A percentile compares a stretch with the other conserved stretches of the same genome.
Conservation (phyloP, 108 stramenopile species). For the Cyclotella baltica region DNA sequence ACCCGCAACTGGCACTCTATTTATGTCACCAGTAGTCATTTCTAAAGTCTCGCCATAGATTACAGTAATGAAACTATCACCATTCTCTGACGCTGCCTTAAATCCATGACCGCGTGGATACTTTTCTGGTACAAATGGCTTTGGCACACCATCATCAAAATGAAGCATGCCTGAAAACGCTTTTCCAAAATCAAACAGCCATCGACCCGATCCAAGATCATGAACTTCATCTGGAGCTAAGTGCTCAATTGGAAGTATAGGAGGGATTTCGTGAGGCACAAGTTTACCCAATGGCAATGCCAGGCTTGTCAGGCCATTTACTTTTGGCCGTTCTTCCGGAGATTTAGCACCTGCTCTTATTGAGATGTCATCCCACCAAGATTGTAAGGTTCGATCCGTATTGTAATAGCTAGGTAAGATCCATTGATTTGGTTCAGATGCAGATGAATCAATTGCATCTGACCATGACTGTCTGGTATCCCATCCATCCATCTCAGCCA, state of each 20-base stretch:
- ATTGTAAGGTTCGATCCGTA: slow-evolving; percentile 13
- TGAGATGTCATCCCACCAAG: slow-evolving; percentile 17
- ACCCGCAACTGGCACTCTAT: slow-evolving; percentile 39
- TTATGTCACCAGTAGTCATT: slow-evolving; percentile 54
- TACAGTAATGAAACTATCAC: slow-evolving; percentile 38
- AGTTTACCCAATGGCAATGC: slow-evolving; percentile 35
- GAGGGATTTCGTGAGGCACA: slow-evolving; percentile 38
- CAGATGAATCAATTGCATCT: background rate
- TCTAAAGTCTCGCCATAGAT: slow-evolving; percentile 45
- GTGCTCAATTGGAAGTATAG: slow-evolving; percentile 25
- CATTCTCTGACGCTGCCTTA: slow-evolving; percentile 9
- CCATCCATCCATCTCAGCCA: slow-evolving; percentile 37
- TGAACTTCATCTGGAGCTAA: slow-evolving; percentile 43
- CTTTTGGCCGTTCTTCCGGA: background rate
- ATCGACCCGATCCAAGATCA: slow-evolving; percentile 36
- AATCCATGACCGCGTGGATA: slow-evolving; percentile 45
- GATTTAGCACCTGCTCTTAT: slow-evolving; percentile 17
- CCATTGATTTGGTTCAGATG: slow-evolving; percentile 16
- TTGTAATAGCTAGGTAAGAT: slow-evolving; percentile 10
- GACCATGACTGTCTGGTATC: slow-evolving; percentile 23
- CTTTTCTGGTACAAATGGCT: slow-evolving; percentile 37
- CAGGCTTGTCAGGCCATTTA: background rate
- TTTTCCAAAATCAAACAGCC: slow-evolving; percentile 54
- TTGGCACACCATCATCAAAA: slow-evolving; percentile 47
- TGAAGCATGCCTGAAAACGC: slow-evolving; percentile 50